Conservation (phyloP, 768 basidiomycete species). For the Boletus reticulatus region DNA sequence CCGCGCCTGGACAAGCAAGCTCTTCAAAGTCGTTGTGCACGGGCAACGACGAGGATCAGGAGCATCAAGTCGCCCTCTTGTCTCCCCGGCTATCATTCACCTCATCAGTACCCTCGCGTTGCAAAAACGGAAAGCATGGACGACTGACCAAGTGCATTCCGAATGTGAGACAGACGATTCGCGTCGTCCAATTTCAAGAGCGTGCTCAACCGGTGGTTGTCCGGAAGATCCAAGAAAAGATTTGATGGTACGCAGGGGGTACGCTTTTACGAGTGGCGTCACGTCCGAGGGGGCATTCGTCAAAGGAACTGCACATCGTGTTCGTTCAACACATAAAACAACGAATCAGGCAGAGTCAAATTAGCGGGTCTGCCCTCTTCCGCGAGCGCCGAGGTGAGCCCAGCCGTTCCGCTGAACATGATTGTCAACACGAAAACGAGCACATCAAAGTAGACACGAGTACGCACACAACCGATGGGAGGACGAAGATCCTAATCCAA, state of each 20-base stretch:
- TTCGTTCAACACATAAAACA: background rate
- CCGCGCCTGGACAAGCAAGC: background rate
- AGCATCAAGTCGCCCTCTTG: background rate
- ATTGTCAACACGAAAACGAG: background rate
- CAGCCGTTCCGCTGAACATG: background rate
- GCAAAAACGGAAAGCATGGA: background rate
- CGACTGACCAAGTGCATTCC: background rate
- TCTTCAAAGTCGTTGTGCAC: constrained; percentile 2
- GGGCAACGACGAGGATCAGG: constrained; percentile 1
- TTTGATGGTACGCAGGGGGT: constrained; percentile 1
- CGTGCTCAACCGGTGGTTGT: background rate
- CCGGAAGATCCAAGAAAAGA: background rate
- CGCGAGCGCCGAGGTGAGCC: background rate
- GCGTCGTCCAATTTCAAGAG: constrained; percentile 1
- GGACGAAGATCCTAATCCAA: background rate
- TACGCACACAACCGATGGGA: background rate
- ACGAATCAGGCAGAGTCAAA: background rate
- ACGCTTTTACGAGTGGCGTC: background rate
- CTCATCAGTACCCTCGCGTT: background rate
- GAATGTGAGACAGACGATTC: constrained; percentile 2
- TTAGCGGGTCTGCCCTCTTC: background rate
- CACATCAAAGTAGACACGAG: background rate
- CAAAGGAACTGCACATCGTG: too few species aligned
- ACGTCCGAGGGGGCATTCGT: too few species aligned
- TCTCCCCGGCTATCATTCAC: background rate